Base-by-base conservation (phyloP, 352 stramenopile species). In the Globisporangium spinosum region DNA sequence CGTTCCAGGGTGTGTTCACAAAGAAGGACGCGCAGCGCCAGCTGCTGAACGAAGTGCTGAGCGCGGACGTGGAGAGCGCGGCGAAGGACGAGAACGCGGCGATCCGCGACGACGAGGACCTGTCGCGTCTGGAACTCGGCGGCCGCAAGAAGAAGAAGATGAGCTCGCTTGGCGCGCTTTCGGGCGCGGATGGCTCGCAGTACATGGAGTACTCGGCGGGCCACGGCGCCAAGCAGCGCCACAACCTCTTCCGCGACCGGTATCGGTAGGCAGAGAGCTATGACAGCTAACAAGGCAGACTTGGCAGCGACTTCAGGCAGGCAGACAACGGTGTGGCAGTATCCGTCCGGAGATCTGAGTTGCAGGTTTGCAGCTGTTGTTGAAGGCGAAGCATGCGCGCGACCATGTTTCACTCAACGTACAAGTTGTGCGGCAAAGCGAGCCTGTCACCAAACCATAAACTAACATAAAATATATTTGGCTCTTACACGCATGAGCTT, bases 121-220 rank as follows among this genome's bases (percentile, higher is more conserved):
- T 95, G 20, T 89, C 83, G 55, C 85, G 87, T 23, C 75, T 94
- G 20, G 82, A 89, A 63, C 73, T 92, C 9, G 77, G 79, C 3
- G 79, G 70, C 17, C 80, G 82, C 64, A 95, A 93, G 72, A 91
- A 90, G 71, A 93, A 92, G 71, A 93, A 93, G 70, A 69, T 77
- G 60, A 79, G 74, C 45, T 91, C 86, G 35, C 77, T 95, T 13
- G 85, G 87, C 10, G 85, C 87, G 58, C 81, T 93, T 27, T 95
- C 87, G 3, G 87, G 87, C 17, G 87, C 87, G 0, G 85, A 93
- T 51, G 87, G 87, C 27, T 85, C 80, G 47, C 86, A 91, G 71
- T 94, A 94, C 71, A 94, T 94, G 86, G 86, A 94, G 67, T 94
- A 94, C 71, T 94, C 87, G 49, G 79, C 87, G 0, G 87, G 87